Base-by-base conservation (phyloP, 371 early-diverging fungal species). In the Mucor irregularis region DNA sequence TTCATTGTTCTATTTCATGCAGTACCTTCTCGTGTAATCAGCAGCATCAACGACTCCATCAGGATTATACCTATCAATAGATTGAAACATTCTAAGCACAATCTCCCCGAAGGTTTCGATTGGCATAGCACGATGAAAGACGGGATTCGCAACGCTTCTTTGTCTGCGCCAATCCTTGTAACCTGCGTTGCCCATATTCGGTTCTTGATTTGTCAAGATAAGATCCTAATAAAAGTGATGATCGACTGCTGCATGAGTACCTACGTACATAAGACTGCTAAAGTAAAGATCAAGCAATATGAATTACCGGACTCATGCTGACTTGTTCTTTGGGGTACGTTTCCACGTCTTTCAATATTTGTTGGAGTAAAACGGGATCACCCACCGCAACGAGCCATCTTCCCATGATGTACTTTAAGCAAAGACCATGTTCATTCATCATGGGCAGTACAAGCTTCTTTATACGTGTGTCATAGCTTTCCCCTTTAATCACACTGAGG, bases 51-150 rank as follows among this genome's bases (percentile, higher is more conserved):
- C 33, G 13, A 35, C 19, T 28, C 42, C 57, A 16, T 53, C 51
- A 1, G n/a, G 37, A 6, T 28, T 1, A 2, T 49, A 7, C 22
- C 28, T 39, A 6, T 71, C 64, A 8, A 68, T 56, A 2, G 55
- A 31, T 16, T 8, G 24, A 26, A 74, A 60, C 56, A 75, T 56
- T 0, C 30, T 46, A 10, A 26, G 22, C 5, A 46, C 56, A 7
- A 71, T 40, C 9, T 58, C 16, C 1, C 62, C 73, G 58, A 78
- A 72, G 4, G 44, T 24, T 11, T 61, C 58, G 1, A 71, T 33
- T 0, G 75, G 66, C 61, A 67, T 62, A 1, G 62, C 46, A 17
- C 68, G 53, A 14, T 68, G 71, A 30, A 78, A 78, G 0, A 61
- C 68, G 1, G 74, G 73, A 14, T 72, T 74, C 2, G 65, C 69